Conservation (phyloP, 2,329 filamentous ascomycete species). For the Penicillium fuscoglaucum region DNA sequence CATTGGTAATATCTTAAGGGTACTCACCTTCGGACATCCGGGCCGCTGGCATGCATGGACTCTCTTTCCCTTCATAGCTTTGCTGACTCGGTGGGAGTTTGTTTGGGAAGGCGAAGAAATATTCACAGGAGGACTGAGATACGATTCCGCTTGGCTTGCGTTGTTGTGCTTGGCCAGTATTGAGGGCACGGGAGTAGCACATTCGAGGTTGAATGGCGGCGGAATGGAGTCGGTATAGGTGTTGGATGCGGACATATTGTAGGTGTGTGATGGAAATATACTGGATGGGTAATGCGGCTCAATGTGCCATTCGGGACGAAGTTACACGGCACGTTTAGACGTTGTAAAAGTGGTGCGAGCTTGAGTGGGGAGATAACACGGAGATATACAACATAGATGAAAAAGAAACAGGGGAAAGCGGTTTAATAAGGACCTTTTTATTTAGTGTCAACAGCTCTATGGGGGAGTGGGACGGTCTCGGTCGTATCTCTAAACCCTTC, state of each 20-base stretch:
- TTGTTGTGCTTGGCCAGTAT: background rate
- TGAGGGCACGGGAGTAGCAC: background rate
- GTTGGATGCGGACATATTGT: slow-evolving; percentile 1
- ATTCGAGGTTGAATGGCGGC: background rate
- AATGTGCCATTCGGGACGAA: slow-evolving; percentile 1
- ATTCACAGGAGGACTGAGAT: background rate
- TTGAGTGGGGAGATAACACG: background rate
- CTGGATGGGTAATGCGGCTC: background rate
- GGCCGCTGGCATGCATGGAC: slow-evolving; percentile 50
- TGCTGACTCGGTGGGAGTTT: slow-evolving; percentile 45
- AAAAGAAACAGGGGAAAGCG: background rate
- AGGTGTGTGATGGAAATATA: background rate
- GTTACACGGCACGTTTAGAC: background rate
- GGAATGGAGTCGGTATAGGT: background rate
- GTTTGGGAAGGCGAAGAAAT: slow-evolving; percentile 5
- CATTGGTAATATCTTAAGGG: background rate
- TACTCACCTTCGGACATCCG: slow-evolving; percentile 48
- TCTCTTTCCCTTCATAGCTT: slow-evolving; percentile 54
- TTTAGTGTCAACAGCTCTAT: background rate
- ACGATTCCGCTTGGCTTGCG: background rate
- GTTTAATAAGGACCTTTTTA: background rate
- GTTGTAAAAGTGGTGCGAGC: too few species aligned
- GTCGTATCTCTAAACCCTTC: slow-evolving; percentile 1
- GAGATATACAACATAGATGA: background rate
- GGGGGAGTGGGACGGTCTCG: slow-evolving; percentile 2